Evolutionary conservation across 2,329 filamentous ascomycete genomes (phyloP), one percentile per base, ranked within the genome.

Genomic region (Cercospora berteroae): DNA sequence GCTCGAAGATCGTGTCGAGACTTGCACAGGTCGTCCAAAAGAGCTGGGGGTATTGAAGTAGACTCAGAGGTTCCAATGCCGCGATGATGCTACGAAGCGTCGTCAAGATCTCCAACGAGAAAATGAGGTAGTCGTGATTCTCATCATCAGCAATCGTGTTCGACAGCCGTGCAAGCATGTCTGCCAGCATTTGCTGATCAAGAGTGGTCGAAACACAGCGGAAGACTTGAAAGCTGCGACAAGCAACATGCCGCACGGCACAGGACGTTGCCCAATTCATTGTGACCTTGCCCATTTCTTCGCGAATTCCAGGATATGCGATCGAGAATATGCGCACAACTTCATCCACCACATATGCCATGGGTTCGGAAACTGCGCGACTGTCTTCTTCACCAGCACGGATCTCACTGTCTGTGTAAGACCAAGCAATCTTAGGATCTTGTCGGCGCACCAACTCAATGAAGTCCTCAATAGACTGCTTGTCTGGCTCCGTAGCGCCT

Each of bases 1-100:
- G 87, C 79, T 99, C 96, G 71, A 98, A 96, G 75, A 98, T 96
- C 0, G 95, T 98, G 75, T 98, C 94, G 20, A 99, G 82, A 77
- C 95, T 99, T 10, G 95, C 95, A 74, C 94, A 97, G 0, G 92
- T 97, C 0, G 94, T 96, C 96, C 96, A 99, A 80, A 99, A 98
- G 0, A 99, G 83, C 75, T 98, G 94, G 1, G 95, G 95, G 71
- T 97, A 97, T n/a, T 89, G 88, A 58, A 96, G 80, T 1, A 99
- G 84, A 76, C 94, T 90, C 42, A 90, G 87, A 0, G 90, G 85
- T 20, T 94, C 89, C 29, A 98, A 82, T 64, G 94, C 95, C 71
- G 89, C 87, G 66, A 99, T 96, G 55, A 99, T 90, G 0, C 93
- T 93, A 76, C 96, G 94, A 61, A 99, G 80, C 0, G 96, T 99